Percentiles rank a stretch among this genome's conserved stretches.
These are phyloP conservation scores for Oehlia diaphana DNA, from an alignment of 192 early-diverging fungal species.

Conservation along the genomic window DNA sequence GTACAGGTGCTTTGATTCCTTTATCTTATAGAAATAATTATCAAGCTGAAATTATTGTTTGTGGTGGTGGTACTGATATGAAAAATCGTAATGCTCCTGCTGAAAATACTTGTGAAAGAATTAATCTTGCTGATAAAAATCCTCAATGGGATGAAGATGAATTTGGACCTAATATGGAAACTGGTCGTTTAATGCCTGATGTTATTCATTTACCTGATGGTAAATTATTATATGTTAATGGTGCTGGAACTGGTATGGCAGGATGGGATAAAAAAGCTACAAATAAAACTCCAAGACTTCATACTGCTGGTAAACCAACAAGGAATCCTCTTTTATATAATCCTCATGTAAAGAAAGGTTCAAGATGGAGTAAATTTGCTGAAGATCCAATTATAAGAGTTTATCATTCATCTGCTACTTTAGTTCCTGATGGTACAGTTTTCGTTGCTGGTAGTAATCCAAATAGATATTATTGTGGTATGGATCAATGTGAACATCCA, in stretches of 20 bases:
- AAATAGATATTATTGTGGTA: slow-evolving; percentile 32
- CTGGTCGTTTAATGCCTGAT: slow-evolving; percentile 54
- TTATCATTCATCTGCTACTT: slow-evolving; percentile 60
- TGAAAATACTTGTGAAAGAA: slow-evolving; percentile 51
- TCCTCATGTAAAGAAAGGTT: slow-evolving; percentile 34
- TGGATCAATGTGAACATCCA: slow-evolving; percentile 32
- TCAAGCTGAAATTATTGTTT: slow-evolving; percentile 56
- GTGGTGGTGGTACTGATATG: slow-evolving; percentile 53
- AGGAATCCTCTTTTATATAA: slow-evolving; percentile 56
- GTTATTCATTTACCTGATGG: slow-evolving; percentile 50
- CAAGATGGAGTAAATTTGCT: slow-evolving; percentile 31
- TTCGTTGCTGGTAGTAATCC: slow-evolving; percentile 45
- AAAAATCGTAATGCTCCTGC: slow-evolving; percentile 26
- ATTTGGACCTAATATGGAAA: slow-evolving; percentile 33
- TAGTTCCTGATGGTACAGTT: slow-evolving; percentile 45
- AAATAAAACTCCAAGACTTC: neutral
- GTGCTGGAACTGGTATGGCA: slow-evolving; percentile 52
- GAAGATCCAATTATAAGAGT: slow-evolving; percentile 47
- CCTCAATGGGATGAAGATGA: slow-evolving; percentile 52
- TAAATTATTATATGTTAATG: slow-evolving; percentile 60
- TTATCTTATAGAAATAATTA: slow-evolving; percentile 57
- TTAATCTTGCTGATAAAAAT: slow-evolving; percentile 37
- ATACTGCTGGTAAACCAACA: slow-evolving; percentile 43
- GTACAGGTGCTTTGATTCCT: slow-evolving; percentile 52
- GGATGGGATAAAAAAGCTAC: slow-evolving; percentile 42